Conservation (phyloP, 495 filamentous ascomycete species). For the Trichoderma gamsii region DNA sequence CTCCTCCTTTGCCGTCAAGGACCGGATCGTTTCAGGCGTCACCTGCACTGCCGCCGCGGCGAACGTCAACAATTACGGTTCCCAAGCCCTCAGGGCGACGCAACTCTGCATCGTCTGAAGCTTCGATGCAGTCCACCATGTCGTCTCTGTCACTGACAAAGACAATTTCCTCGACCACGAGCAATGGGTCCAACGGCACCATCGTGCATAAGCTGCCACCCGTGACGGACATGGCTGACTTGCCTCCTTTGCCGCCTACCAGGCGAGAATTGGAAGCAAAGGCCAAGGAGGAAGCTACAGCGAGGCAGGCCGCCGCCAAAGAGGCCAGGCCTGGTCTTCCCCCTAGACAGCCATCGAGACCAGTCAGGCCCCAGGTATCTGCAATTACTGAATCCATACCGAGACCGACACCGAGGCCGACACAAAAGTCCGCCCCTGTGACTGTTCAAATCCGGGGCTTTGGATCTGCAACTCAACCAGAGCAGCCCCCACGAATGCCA, state of each 20-base stretch:
- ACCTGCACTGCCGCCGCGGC: slow-evolving; percentile 36
- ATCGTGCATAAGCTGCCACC: slow-evolving; percentile 40
- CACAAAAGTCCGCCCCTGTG: neutral
- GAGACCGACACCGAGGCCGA: neutral
- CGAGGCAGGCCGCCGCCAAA: slow-evolving; percentile 19
- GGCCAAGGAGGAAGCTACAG: slow-evolving; percentile 30
- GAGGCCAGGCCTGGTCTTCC: slow-evolving; percentile 26
- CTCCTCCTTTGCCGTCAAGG: slow-evolving; percentile 37
- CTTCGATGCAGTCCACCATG: slow-evolving; percentile 38
- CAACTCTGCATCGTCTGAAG: slow-evolving; percentile 42
- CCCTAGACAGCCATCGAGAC: slow-evolving; percentile 39
- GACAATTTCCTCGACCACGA: slow-evolving; percentile 27
- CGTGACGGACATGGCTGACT: slow-evolving; percentile 41
- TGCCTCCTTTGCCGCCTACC: slow-evolving; percentile 44
- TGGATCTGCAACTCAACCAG: neutral
- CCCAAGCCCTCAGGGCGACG: slow-evolving; percentile 27
- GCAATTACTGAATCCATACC: neutral
- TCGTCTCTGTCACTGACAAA: slow-evolving; percentile 37
- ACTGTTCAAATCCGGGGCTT: neutral
- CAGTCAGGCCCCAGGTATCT: slow-evolving; percentile 22
- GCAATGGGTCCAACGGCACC: slow-evolving; percentile 27
- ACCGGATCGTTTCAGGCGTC: slow-evolving; percentile 29
- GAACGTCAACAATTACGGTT: slow-evolving; percentile 30
- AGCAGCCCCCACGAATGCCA: neutral
- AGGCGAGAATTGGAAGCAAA: slow-evolving; percentile 42